phyloP scores from a whole-genome alignment of 345 rosid genomes.

The Mangifera indica region DNA sequence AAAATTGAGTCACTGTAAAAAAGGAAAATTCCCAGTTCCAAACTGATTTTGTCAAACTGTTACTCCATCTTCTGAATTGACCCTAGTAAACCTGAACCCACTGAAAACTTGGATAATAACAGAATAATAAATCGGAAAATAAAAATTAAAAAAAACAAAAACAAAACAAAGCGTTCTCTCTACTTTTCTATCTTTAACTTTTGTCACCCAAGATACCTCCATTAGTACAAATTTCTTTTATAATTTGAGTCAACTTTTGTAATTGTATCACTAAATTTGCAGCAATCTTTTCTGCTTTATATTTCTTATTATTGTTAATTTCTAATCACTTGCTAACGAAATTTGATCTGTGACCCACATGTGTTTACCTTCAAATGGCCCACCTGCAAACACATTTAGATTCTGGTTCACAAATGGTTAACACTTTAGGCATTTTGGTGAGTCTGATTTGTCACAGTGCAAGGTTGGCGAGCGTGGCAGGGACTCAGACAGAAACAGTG shows the following conservation, averaged over 20 bases:
- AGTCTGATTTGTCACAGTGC: no score
- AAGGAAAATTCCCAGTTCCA: no score
- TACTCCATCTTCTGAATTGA: not conserved
- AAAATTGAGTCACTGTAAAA: no score
- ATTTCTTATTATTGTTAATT: no score
- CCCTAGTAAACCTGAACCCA: not conserved
- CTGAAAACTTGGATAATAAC: not conserved
- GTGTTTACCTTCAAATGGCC: not conserved
- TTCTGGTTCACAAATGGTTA: not conserved
- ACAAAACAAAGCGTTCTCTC: not conserved
- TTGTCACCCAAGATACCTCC: not conserved
- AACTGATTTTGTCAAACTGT: not conserved
- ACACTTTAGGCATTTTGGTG: not conserved
- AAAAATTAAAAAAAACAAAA: no score
- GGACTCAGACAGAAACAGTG: no score
- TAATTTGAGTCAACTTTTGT: no score
- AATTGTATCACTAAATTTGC: no score
- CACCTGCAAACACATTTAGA: constrained; percentile 13
- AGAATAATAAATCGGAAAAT: not conserved
- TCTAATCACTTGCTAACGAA: no score
- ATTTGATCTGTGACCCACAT: constrained; percentile 12
- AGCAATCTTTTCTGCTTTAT: no score
- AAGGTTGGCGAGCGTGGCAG: no score
- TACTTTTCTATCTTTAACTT: not conserved
- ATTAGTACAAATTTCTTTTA: no score